A percentile compares a stretch with the other conserved stretches of the same genome.
Conservation (phyloP, 768 basidiomycete species). For the Porpolomopsis calyptriformis region DNA sequence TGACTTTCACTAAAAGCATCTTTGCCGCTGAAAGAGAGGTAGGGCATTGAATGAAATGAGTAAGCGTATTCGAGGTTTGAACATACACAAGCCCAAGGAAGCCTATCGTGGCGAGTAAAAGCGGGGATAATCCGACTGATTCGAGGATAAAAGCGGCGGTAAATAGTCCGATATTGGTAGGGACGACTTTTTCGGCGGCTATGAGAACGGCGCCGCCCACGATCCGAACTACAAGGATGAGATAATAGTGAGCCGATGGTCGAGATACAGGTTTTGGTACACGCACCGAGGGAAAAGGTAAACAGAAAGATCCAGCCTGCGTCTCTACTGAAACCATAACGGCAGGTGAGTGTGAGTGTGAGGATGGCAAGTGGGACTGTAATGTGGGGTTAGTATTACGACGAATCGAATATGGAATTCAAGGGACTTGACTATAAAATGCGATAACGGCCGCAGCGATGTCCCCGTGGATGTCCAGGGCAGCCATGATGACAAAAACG, state of each 20-base stretch:
- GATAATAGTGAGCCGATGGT: conserved; percentile 5
- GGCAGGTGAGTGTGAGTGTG: conserved; percentile 34
- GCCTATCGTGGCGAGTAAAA: conserved; percentile 33
- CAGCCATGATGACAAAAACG: conserved; percentile 31
- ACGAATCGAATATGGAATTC: background rate
- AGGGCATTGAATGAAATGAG: conserved; percentile 15
- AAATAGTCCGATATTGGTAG: conserved; percentile 34
- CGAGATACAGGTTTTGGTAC: background rate
- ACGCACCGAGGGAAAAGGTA: conserved; percentile 48
- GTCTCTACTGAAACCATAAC: conserved; percentile 47
- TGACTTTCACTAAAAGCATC: conserved; percentile 41
- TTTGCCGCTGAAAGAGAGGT: conserved; percentile 31
- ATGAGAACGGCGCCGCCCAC: conserved; percentile 47
- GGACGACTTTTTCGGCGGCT: conserved; percentile 36
- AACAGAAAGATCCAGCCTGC: conserved; percentile 63
- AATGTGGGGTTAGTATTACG: background rate
- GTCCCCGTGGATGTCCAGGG: conserved; percentile 33
- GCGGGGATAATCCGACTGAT: conserved; percentile 29
- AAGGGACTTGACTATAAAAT: conserved; percentile 45
- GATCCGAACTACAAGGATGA: conserved; percentile 37
- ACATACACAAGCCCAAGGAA: conserved; percentile 44
- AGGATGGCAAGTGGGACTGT: conserved; percentile 37
- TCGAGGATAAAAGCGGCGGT: conserved; percentile 44
- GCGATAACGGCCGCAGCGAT: conserved; percentile 51
- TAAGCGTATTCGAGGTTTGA: background rate